Evolutionary conservation across 495 filamentous ascomycete species (phyloP), one percentile per base, ranked within the genome.

Genomic region (Neurospora tetraspora): DNA sequence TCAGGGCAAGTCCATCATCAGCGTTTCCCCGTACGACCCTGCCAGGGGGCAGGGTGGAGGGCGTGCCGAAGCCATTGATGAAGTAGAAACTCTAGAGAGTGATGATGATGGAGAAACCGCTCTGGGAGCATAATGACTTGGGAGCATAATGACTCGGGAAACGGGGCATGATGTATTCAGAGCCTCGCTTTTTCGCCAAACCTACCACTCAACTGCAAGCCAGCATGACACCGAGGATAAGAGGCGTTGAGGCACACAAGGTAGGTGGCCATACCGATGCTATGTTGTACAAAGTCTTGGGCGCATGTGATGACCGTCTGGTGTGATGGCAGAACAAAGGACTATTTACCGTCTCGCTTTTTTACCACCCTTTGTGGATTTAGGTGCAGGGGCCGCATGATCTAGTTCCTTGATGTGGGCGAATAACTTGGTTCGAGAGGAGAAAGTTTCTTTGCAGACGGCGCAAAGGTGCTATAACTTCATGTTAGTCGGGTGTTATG

Each of bases 1-100:
- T 11, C 85, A 90, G 73, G 93, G 94, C 36, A 97, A 97, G 78
- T 86, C 89, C 18, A 92, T 99, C 45, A 89, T 99, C 70, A 91
- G 94, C 78, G 89, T 99, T 12, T 88, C 88, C 14, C 90, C 93
- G 69, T 82, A 83, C 61, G 90, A 93, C 76, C 87, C 90, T 20
- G 81, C 83, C 39, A 82, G 87, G 70, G 85, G 86, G n/a, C 77
- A 80, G 39, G 85, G 85, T 5, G 79, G 80, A 1, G 91, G 89
- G 69, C 83, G 93, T 43, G 86, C 88, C 38, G 89, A 88, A 39
- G 93, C 94, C 10, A 87, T 98, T 36, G 94, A 96, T 76, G 93
- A 98, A 78, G 96, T 99, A 7, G 92, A 98, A 78, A 89, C 88
- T 7, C 85, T 98, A 68, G 86, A 84, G 42, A 83, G 85, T 42